Conservation (phyloP, 768 basidiomycete species). For the Clavaria fumosa region DNA sequence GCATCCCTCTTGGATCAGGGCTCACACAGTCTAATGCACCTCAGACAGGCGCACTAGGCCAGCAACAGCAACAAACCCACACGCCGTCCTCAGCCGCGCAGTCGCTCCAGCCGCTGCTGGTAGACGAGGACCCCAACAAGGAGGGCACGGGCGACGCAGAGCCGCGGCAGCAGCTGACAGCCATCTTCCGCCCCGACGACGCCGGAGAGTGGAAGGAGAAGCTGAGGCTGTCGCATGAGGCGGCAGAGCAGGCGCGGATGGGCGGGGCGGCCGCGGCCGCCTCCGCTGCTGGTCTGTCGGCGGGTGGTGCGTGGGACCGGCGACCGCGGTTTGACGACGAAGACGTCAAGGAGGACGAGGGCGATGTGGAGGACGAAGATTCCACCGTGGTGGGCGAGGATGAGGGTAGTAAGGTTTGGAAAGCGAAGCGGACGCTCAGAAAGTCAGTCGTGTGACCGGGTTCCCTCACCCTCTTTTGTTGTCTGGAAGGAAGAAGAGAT, state of each 20-base stretch:
- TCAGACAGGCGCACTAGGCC: slow-evolving; percentile 21
- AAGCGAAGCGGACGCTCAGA: slow-evolving; percentile 70
- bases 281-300: slow-evolving; percentile 16
- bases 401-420: slow-evolving; percentile 67
- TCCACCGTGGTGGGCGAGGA: slow-evolving; percentile 48
- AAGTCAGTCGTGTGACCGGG: slow-evolving; percentile 44
- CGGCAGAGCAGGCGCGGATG: slow-evolving; percentile 35
- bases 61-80: slow-evolving; percentile 13
- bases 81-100: slow-evolving; percentile 19
- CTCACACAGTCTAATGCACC: slow-evolving; percentile 25
- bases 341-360: slow-evolving; percentile 49
- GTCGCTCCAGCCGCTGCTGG: slow-evolving; percentile 21
- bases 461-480: too few relatives aligned
- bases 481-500: too few relatives aligned
- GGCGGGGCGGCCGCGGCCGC: slow-evolving; percentile 26
- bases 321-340: slow-evolving; percentile 47
- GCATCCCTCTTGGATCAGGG: slow-evolving; percentile 26
- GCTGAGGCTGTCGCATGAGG: slow-evolving; percentile 49
- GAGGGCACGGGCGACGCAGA: slow-evolving; percentile 32
- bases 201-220: slow-evolving; percentile 79
- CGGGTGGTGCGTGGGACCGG: slow-evolving; percentile 36
- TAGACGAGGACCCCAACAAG: slow-evolving; percentile 37
- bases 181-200: slow-evolving; percentile 81
- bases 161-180: slow-evolving; percentile 44
- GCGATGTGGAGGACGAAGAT: slow-evolving; percentile 50